Percentiles rank a stretch among this genome's conserved stretches.
Evolutionary conservation across 2,329 filamentous ascomycete genomes (phyloP).

Genomic region (Fonsecaea erecta): DNA sequence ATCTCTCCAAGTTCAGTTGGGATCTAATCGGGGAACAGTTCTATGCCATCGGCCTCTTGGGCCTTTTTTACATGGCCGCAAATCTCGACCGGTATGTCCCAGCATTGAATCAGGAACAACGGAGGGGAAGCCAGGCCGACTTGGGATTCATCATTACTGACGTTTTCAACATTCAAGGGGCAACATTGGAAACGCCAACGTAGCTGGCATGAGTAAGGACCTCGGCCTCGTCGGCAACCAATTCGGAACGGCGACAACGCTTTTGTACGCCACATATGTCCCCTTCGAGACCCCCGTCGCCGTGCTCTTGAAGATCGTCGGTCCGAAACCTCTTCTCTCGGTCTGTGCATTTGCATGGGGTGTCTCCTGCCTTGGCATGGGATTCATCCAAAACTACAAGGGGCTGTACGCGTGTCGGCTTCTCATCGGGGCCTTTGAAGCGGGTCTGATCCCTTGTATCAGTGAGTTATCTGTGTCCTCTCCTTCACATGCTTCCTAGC

Average conservation of each 20-base stretch:
- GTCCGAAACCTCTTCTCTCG: slow-evolving; percentile 62
- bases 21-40: neutral
- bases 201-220: slow-evolving; percentile 66
- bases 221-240: slow-evolving; percentile 49
- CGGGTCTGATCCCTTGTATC: slow-evolving; percentile 49
- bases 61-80: slow-evolving; percentile 69
- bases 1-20: neutral
- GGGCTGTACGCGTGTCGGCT: slow-evolving; percentile 49
- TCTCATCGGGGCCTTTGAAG: slow-evolving; percentile 47
- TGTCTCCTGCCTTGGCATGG: slow-evolving; percentile 32
- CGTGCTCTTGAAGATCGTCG: slow-evolving; percentile 65
- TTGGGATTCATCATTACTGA: neutral
- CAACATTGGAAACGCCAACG: slow-evolving; percentile 67
- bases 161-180: neutral
- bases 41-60: slow-evolving; percentile 43
- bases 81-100: slow-evolving; percentile 68
- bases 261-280: slow-evolving; percentile 65
- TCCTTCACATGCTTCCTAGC: no score
- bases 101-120: slow-evolving; percentile 42
- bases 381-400: slow-evolving; percentile 50
- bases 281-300: slow-evolving; percentile 71
- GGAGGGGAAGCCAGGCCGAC: no score
- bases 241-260: slow-evolving; percentile 54
- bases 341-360: slow-evolving; percentile 12
- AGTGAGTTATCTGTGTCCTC: slow-evolving; percentile 3